These are phyloP conservation scores for Beverwykella pulmonaria DNA, from an alignment of 495 filamentous ascomycete genomes.

Conservation along the genomic window DNA sequence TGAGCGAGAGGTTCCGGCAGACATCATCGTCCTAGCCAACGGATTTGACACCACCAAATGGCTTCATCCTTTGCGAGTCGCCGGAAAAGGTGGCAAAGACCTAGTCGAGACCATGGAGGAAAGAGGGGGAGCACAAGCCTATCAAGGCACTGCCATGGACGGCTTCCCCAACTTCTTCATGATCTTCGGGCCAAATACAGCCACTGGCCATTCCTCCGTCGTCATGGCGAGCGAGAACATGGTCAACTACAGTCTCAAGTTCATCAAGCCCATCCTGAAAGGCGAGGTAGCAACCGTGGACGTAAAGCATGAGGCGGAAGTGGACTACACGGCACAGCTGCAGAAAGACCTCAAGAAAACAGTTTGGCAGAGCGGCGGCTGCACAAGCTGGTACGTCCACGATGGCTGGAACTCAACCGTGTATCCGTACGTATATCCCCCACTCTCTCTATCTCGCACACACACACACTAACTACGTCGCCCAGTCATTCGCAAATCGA, in stretches of 20 bases:
- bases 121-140: slow-evolving; percentile 61
- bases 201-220: slow-evolving; percentile 64
- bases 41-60: slow-evolving; percentile 49
- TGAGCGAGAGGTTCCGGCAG: slow-evolving; percentile 52
- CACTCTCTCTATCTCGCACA: background rate
- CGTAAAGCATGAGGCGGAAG: slow-evolving; percentile 57
- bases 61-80: slow-evolving; percentile 47
- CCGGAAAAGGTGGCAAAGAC: slow-evolving; percentile 53
- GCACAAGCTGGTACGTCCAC: slow-evolving; percentile 61
- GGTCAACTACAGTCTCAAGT: slow-evolving; percentile 55
- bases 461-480: slow-evolving; percentile 7
- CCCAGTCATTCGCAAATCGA: slow-evolving; percentile 32
- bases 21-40: slow-evolving; percentile 44
- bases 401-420: slow-evolving; percentile 62
- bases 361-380: slow-evolving; percentile 57
- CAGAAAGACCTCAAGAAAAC: slow-evolving; percentile 58
- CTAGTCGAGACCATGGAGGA: slow-evolving; percentile 59
- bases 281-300: slow-evolving; percentile 50
- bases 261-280: slow-evolving; percentile 55
- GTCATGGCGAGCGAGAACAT: slow-evolving; percentile 64
- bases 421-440: slow-evolving; percentile 55
- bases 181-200: slow-evolving; percentile 67
- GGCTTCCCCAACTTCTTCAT: slow-evolving; percentile 72
- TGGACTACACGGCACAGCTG: slow-evolving; percentile 56
- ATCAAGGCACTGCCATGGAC: slow-evolving; percentile 65